A percentile compares a stretch with the other conserved stretches of the same genome.
Evolutionary conservation across 2,329 filamentous ascomycete genomes (phyloP).

Genomic region (Colletotrichum karsti): DNA sequence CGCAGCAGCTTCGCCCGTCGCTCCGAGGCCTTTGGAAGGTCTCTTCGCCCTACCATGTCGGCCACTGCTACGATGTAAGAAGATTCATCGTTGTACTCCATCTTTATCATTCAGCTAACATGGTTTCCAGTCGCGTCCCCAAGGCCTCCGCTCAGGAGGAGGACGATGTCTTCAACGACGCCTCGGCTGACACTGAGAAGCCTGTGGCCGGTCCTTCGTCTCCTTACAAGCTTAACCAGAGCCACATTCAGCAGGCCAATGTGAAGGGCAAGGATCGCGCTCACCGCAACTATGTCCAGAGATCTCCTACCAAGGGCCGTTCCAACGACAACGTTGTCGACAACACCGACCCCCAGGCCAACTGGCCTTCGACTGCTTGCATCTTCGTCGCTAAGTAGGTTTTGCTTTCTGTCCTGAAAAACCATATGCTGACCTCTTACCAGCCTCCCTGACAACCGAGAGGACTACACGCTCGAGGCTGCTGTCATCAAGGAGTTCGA

Average conservation of each 20-base stretch:
- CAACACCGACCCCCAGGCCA: conserved; percentile 55
- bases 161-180: conserved; percentile 16
- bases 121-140: not conserved
- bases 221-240: conserved; percentile 9
- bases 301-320: conserved; percentile 17
- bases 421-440: conserved; percentile 19
- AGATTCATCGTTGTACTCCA: no score
- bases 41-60: conserved; percentile 22
- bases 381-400: conserved; percentile 74
- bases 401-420: not conserved
- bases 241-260: conserved; percentile 2
- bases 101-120: not conserved
- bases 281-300: conserved; percentile 2
- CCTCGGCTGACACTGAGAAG: not conserved
- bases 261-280: not conserved
- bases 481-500: conserved; percentile 63
- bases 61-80: conserved; percentile 22
- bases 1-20: not conserved
- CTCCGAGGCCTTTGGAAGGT: conserved; percentile 2
- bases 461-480: conserved; percentile 59
- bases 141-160: not conserved
- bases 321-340: not conserved
- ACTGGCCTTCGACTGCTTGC: conserved; percentile 64
- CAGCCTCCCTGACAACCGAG: conserved; percentile 60
- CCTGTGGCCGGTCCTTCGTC: not conserved